Conservation (phyloP, 257 asterid genomes). For the Orobanche coerulescens region DNA sequence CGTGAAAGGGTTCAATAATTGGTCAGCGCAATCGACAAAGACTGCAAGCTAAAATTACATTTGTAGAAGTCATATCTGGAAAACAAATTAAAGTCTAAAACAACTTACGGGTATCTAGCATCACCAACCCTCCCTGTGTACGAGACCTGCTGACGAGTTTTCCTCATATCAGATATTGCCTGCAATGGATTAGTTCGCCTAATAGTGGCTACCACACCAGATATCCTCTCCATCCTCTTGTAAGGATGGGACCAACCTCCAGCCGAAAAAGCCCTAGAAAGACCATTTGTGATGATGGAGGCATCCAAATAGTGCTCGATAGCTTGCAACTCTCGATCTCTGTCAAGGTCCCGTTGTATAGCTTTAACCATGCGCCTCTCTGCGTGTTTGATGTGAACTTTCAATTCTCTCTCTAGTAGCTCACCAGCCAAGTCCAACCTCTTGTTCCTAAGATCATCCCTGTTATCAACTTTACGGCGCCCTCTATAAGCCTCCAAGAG, state of each 20-base stretch:
- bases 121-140: conserved; percentile 92
- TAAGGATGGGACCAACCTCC: conserved; percentile 90
- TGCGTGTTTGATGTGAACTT: conserved; percentile 69
- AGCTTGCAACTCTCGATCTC: conserved; percentile 45
- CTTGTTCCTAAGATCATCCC: conserved; percentile 88
- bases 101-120: conserved; percentile 92
- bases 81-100: conserved; percentile 11
- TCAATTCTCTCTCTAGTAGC: conserved; percentile 74
- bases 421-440: conserved; percentile 88
- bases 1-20: background rate
- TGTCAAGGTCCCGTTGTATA: conserved; percentile 73
- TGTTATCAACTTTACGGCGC: conserved; percentile 62
- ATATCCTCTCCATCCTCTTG: conserved; percentile 73
- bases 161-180: conserved; percentile 80
- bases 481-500: conserved; percentile 71
- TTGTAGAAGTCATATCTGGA: conserved; percentile 2
- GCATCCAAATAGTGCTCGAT: conserved; percentile 71
- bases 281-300: conserved; percentile 78
- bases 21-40: background rate
- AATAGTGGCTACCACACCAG: conserved; percentile 89
- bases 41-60: background rate
- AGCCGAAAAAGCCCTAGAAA: conserved; percentile 93
- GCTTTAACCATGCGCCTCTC: conserved; percentile 74
- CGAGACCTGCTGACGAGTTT: conserved; percentile 85
- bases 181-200: conserved; percentile 92